phyloP scores from a whole-genome alignment of 1,284 basidiomycete species.

The Leccinum pseudoinsigne region DNA sequence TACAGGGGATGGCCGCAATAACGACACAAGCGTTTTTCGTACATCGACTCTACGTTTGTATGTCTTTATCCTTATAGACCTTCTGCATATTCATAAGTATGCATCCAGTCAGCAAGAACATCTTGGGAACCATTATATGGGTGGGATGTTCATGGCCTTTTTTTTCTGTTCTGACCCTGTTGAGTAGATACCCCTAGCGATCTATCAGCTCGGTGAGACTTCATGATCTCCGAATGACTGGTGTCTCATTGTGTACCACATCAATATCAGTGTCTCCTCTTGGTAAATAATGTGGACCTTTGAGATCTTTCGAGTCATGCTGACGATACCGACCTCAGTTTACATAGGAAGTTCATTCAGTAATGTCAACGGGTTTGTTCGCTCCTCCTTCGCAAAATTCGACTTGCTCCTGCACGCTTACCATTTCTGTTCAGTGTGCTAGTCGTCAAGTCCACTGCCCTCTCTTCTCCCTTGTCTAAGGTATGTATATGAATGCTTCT shows the following conservation, averaged over 20 bases:
- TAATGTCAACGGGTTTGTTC: constrained; percentile 6
- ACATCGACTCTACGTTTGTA: constrained; percentile 17
- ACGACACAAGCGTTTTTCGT: constrained; percentile 18
- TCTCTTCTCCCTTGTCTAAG: too few species aligned
- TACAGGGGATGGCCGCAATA: constrained; percentile 11
- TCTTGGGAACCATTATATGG: constrained; percentile 4
- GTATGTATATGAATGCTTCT: too few species aligned
- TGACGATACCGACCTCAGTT: background rate
- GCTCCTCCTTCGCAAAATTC: background rate
- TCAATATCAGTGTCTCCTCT: background rate
- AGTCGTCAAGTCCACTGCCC: too few species aligned
- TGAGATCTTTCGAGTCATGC: background rate
- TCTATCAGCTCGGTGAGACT: too few species aligned
- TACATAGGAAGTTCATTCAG: background rate
- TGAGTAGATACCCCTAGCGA: constrained; percentile 7
- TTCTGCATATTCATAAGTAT: background rate
- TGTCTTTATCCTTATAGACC: background rate
- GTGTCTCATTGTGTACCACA: constrained; percentile 1
- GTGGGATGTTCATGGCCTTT: constrained; percentile 2
- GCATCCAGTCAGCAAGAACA: constrained; percentile 14
- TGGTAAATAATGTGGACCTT: background rate
- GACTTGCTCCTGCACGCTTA: too few species aligned
- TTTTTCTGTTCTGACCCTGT: background rate
- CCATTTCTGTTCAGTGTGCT: too few species aligned
- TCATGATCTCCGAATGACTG: too few species aligned